These are phyloP conservation scores for Corynespora cassiicola DNA, from an alignment of 2,329 filamentous ascomycete genomes.

Conservation along the genomic window DNA sequence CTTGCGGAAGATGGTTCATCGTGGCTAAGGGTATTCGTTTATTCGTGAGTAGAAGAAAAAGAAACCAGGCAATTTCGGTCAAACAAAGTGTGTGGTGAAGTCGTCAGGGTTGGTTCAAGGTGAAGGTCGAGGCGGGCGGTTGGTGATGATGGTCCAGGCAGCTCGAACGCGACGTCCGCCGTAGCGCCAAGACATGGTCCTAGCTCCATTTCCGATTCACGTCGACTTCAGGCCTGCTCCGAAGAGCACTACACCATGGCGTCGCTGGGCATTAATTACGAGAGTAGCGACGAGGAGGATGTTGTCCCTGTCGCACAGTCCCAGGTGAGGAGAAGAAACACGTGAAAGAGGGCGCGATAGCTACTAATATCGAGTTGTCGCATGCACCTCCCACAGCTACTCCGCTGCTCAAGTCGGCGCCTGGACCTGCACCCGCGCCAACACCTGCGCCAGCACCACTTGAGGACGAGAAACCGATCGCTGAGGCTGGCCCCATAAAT, in stretches of 20 bases:
- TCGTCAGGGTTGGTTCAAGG: slow-evolving; percentile 5
- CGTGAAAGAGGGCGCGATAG: slow-evolving; percentile 45
- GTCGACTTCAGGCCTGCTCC: slow-evolving; percentile 3
- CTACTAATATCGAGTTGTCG: slow-evolving; percentile 54
- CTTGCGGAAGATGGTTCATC: slow-evolving; percentile 72
- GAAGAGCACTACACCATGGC: slow-evolving; percentile 30
- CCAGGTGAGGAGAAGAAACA: slow-evolving; percentile 47
- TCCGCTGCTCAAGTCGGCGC: neutral
- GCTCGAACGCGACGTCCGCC: slow-evolving; percentile 28
- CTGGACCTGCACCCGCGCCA: slow-evolving; percentile 17
- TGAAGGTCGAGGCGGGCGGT: slow-evolving; percentile 16
- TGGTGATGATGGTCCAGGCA: slow-evolving; percentile 35
- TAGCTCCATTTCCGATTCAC: slow-evolving; percentile 31
- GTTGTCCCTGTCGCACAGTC: slow-evolving; percentile 31
- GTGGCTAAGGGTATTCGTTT: slow-evolving; percentile 22
- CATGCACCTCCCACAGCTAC: slow-evolving; percentile 20
- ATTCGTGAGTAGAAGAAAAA: slow-evolving; percentile 1
- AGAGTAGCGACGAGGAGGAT: slow-evolving; percentile 56
- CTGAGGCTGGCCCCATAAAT: slow-evolving; percentile 19
- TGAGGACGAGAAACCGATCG: slow-evolving; percentile 9
- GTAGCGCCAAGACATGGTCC: slow-evolving; percentile 27
- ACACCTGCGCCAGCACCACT: slow-evolving; percentile 13
- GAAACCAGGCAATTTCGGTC: neutral
- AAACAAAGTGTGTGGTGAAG: no score
- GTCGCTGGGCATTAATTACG: slow-evolving; percentile 53